A percentile compares a stretch with the other conserved stretches of the same genome.
Conservation (phyloP, 441 rosid species). For the Adansonia grandidieri region DNA sequence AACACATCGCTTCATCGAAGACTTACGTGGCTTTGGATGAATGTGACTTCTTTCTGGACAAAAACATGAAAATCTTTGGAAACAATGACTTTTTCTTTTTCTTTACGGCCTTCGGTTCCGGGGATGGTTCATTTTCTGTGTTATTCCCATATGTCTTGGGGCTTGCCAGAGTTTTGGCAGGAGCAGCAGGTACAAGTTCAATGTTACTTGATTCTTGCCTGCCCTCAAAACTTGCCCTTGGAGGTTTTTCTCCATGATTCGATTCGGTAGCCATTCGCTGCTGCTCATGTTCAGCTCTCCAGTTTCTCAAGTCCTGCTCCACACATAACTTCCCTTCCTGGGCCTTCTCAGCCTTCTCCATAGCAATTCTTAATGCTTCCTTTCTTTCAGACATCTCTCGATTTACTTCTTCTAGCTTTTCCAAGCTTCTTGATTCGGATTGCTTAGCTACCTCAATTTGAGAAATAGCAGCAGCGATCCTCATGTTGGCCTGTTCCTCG, state of each 20-base stretch:
- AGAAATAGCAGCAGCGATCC: slow-evolving; percentile 73
- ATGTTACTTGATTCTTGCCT: slow-evolving; percentile 40
- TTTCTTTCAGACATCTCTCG: slow-evolving; percentile 65
- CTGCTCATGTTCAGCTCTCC: slow-evolving; percentile 89
- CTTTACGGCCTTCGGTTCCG: slow-evolving; percentile 48
- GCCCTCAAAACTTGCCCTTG: slow-evolving; percentile 45
- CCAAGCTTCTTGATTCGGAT: slow-evolving; percentile 57
- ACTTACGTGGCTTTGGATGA: slow-evolving; percentile 44
- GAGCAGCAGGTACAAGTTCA: slow-evolving; percentile 32
- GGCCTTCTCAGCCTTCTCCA: slow-evolving; percentile 86
- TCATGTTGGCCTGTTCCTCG: slow-evolving; percentile 70
- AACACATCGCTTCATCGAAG: neutral
- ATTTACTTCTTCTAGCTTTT: slow-evolving; percentile 67
- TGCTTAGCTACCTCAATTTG: slow-evolving; percentile 78
- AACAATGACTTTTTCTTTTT: slow-evolving; percentile 80
- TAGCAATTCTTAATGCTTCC: slow-evolving; percentile 61
- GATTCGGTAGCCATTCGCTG: slow-evolving; percentile 58
- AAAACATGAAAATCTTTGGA: slow-evolving; percentile 73
- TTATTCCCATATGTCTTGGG: slow-evolving; percentile 46
- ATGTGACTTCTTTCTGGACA: slow-evolving; percentile 59
- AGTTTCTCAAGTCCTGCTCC: slow-evolving; percentile 87
- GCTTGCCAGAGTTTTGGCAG: slow-evolving; percentile 31
- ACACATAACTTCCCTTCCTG: slow-evolving; percentile 82
- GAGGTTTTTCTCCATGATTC: slow-evolving; percentile 44
- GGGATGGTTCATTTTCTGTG: slow-evolving; percentile 44